Evolutionary conservation across 192 early-diverging fungal genomes (phyloP), one percentile per base, ranked within the genome.

Genomic region (Piromyces sp.): DNA sequence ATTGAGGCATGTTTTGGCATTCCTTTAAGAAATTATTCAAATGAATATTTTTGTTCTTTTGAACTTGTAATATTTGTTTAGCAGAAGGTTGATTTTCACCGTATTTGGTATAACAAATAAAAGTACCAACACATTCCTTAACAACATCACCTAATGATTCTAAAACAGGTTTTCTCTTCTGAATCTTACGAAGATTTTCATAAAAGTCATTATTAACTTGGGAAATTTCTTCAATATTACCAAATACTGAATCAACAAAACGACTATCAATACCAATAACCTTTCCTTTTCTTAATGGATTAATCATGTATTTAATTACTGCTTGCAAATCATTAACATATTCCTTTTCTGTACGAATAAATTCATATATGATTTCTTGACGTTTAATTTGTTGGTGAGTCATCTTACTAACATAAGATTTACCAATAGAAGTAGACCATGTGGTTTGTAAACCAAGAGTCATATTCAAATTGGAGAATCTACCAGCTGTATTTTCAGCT

Each of bases 331-430:
- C 96, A 78, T 89, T 89, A 33, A 97, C 95, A 89, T 95, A 99
- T 83, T 97, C 94, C 82, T 92, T 92, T 84, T 99, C 95, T 11
- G 93, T 96, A 78, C 95, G 91, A 30, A 97, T 94, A 79, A 97
- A 82, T 87, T 99, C 97, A 84, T 92, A 97, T 83, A 99, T 94
- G 33, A 91, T 90, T 86, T 99, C 96, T 84, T 99, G 97, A 0
- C 96, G 91, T 83, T 95, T 94, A 80, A 93, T 90, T 83, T 97
- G 95, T 31, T 89, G 82, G 36, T 90, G 86, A 17, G 92, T 92
- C 7, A 96, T n/a, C n/a, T 68, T 68, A 68, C 51, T 9, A 68
- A 68, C 51, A 68, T 68, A 68, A 9, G 51, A 68, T 68, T 68
- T 68, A n/a, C 51, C 51, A 68, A 68, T 17, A 7, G 51, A 68